Evolutionary conservation across 2,329 filamentous ascomycete genomes (phyloP).

Genomic region (Eutypella sp.): DNA sequence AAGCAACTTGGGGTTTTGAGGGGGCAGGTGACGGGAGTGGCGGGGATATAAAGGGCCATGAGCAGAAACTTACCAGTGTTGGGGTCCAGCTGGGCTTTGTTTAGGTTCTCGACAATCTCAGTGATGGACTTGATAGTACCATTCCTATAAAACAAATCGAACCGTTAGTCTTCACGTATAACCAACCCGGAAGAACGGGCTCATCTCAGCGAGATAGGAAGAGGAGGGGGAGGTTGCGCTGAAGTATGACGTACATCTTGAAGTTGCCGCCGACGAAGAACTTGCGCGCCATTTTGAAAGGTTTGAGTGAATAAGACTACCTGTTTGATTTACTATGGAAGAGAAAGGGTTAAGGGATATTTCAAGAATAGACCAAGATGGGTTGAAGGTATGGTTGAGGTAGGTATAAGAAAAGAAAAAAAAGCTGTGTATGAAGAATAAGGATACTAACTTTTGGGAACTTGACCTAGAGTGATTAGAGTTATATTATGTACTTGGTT

Average conservation of each 20-base stretch:
- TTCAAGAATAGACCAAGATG: too few relatives aligned
- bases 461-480: too few relatives aligned
- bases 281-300: slow-evolving; percentile 78
- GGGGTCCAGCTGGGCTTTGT: slow-evolving; percentile 74
- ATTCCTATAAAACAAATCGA: slow-evolving; percentile 60
- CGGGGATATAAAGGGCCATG: too few relatives aligned
- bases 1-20: background rate
- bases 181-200: background rate
- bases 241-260: too few relatives aligned
- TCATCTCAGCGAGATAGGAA: background rate
- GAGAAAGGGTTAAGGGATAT: background rate
- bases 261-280: slow-evolving; percentile 99
- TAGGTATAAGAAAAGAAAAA: too few relatives aligned
- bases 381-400: too few relatives aligned
- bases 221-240: background rate
- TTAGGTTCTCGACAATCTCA: slow-evolving; percentile 84
- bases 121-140: slow-evolving; percentile 86
- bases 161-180: background rate
- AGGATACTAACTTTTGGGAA: too few relatives aligned
- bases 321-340: background rate
- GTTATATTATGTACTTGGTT: too few relatives aligned
- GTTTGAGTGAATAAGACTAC: slow-evolving; percentile 14
- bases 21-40: too few relatives aligned
- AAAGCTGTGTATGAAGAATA: too few relatives aligned
- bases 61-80: slow-evolving; percentile 69